These are phyloP conservation scores for Emericellopsis atlantica DNA, from an alignment of 2,329 filamentous ascomycete genomes.

Conservation along the genomic window DNA sequence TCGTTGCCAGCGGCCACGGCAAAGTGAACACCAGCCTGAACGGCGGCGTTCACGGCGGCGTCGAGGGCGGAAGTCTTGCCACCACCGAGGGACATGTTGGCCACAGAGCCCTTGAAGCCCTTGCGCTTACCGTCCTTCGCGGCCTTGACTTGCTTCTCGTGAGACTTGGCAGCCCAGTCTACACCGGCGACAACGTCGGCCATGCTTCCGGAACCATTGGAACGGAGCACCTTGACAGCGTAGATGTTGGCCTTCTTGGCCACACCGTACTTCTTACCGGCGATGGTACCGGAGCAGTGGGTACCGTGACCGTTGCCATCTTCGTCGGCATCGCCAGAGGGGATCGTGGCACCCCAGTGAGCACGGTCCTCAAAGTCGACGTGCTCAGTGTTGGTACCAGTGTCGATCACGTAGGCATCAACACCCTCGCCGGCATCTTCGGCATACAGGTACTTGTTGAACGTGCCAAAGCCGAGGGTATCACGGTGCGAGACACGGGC, in stretches of 20 bases:
- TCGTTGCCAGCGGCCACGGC: slow-evolving; percentile 97
- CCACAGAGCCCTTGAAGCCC: slow-evolving; percentile 97
- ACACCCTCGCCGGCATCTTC: slow-evolving; percentile 89
- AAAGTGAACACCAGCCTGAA: slow-evolving; percentile 87
- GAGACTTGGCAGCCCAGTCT: slow-evolving; percentile 78
- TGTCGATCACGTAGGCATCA: slow-evolving; percentile 97
- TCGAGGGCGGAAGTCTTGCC: slow-evolving; percentile 92
- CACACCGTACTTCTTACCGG: slow-evolving; percentile 97
- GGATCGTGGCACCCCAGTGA: slow-evolving; percentile 94
- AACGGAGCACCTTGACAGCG: slow-evolving; percentile 95
- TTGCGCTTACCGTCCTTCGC: slow-evolving; percentile 84
- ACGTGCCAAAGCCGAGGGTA: slow-evolving; percentile 74
- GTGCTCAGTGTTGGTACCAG: slow-evolving; percentile 85
- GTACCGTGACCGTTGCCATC: slow-evolving; percentile 98
- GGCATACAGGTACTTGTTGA: slow-evolving; percentile 97
- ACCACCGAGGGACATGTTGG: slow-evolving; percentile 98
- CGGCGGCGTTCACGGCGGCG: slow-evolving; percentile 84
- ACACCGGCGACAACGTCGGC: slow-evolving; percentile 97
- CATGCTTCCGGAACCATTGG: slow-evolving; percentile 97
- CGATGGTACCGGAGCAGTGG: slow-evolving; percentile 97
- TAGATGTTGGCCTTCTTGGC: slow-evolving; percentile 97
- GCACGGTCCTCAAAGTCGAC: slow-evolving; percentile 97
- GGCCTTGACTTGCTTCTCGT: slow-evolving; percentile 60
- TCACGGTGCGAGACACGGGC: slow-evolving; percentile 95
- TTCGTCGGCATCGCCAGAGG: slow-evolving; percentile 66